Evolutionary conservation across 2,329 filamentous ascomycete species (phyloP).

Genomic region (Diplodia corticola): DNA sequence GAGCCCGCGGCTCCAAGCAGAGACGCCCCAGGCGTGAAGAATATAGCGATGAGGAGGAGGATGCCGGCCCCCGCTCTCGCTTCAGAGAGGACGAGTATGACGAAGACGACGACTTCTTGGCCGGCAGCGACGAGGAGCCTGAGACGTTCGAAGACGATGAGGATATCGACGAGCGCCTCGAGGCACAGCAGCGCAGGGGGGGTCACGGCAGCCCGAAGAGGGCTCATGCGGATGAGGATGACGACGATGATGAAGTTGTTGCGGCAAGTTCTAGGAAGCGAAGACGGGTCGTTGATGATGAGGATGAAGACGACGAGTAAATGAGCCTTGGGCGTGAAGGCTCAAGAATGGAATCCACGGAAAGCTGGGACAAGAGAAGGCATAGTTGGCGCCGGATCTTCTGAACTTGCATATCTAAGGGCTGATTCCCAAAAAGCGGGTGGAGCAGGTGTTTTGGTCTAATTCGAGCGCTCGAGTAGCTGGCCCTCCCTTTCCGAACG

Average conservation of each 20-base stretch:
- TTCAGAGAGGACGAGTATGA: slow-evolving; percentile 74
- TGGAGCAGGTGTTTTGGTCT: not conserved
- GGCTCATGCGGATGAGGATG: slow-evolving; percentile 33
- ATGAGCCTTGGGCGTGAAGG: not conserved
- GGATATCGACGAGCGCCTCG: slow-evolving; percentile 45
- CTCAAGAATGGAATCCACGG: not conserved
- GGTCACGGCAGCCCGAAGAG: slow-evolving; percentile 43
- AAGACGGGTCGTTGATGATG: slow-evolving; percentile 48
- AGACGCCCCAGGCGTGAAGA: slow-evolving; percentile 44
- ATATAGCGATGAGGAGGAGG: slow-evolving; percentile 74
- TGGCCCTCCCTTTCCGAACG: not conserved
- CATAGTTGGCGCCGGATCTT: slow-evolving; percentile 1
- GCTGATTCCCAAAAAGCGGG: slow-evolving; percentile 3
- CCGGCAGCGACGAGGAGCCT: slow-evolving; percentile 71
- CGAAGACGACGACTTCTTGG: slow-evolving; percentile 76
- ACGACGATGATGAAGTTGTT: slow-evolving; percentile 40
- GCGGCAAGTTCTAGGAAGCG: slow-evolving; percentile 39
- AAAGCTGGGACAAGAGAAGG: not conserved
- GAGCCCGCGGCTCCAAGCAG: slow-evolving; percentile 34
- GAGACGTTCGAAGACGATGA: slow-evolving; percentile 62
- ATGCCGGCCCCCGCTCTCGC: slow-evolving; percentile 61
- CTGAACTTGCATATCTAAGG: not conserved
- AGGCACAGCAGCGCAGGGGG: slow-evolving; percentile 43
- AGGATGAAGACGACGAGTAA: slow-evolving; percentile 44
- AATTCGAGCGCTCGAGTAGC: not conserved